Base-by-base conservation (phyloP, 345 rosid species). In the Linum tenue region DNA sequence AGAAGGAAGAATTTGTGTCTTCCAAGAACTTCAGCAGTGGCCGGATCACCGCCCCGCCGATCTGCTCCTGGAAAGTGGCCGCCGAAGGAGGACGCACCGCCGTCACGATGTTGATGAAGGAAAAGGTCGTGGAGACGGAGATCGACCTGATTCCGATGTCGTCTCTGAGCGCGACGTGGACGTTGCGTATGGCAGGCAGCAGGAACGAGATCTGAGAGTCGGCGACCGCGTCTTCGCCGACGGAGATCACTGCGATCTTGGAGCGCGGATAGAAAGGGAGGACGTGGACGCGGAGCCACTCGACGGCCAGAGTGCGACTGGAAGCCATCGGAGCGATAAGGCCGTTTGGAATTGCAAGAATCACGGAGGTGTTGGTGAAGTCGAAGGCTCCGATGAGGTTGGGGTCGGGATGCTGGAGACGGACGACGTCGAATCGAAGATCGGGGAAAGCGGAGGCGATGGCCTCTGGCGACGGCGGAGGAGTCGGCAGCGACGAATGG, bases 201-300 rank as follows among this genome's bases (percentile, higher is more conserved):
- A 92, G 77, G 69, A 70, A 83, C 31, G 78, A 44, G 42, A 78
- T 66, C 10, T 81, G 78, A 6, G 90, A 69, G 10, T 78, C 50
- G 64, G 85, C 75, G 37, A 31, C 37, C 0, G 74, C 80, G 70
- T 81, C 90, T 75, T 86, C 83, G 3, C 98, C 98, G 62, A 92
- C 90, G 35, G 97, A 89, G 70, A 92, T 86, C 12, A 91, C 65
- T 0, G 92, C 69, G 76, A 92, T 86, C 67, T 73, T 83, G 42
- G 91, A 76, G 17, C 97, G 92, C 2, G 95, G 98, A 67, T 86
- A 80, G 70, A 82, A 92, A 0, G 97, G 98, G 37, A 92, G 82
- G 36, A 92, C 94, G 63, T 86, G 91, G 42, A 72, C 72, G 75
- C 80, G 85, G 14, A 88, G 77, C 97, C 98, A 89, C 0, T 80